A percentile compares a stretch with the other conserved stretches of the same genome.
Conservation (phyloP, 169 alveolate genomes). For the Theileria orientalis region DNA sequence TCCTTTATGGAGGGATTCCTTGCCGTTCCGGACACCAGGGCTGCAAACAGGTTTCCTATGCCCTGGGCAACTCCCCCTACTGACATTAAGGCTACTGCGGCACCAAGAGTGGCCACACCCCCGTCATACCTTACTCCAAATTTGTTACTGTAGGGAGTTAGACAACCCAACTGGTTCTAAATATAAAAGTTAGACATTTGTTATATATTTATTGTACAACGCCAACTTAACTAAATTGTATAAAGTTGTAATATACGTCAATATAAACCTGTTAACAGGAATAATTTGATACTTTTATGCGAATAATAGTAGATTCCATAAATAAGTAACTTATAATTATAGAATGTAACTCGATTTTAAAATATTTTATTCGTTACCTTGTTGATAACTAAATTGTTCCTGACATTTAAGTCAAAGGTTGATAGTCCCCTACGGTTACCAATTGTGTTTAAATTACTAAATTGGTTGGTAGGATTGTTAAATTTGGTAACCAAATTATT, state of each 20-base stretch:
- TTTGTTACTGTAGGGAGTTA: conserved; percentile 57
- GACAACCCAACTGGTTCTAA: conserved; percentile 52
- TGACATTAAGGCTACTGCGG: conserved; percentile 81
- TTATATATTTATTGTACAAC: neutral
- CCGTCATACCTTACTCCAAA: conserved; percentile 79
- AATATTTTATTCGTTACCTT: neutral
- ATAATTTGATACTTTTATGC: too few species aligned
- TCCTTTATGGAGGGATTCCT: conserved; percentile 87
- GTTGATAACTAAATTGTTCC: conserved; percentile 1
- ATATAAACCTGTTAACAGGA: too few species aligned
- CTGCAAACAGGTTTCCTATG: conserved; percentile 87
- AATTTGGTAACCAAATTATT: neutral
- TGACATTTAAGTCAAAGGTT: neutral
- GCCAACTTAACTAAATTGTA: neutral
- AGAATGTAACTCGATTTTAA: neutral
- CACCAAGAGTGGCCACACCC: conserved; percentile 78
- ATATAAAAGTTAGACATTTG: neutral
- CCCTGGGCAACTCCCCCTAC: conserved; percentile 89
- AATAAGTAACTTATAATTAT: neutral
- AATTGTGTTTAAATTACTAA: neutral
- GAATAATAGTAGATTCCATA: neutral
- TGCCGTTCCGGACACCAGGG: conserved; percentile 87
- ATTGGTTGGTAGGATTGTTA: neutral
- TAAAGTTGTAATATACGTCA: neutral
- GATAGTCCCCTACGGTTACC: neutral